phyloP scores from a whole-genome alignment of 768 basidiomycete genomes.

The Leccinum pellstonianum region DNA sequence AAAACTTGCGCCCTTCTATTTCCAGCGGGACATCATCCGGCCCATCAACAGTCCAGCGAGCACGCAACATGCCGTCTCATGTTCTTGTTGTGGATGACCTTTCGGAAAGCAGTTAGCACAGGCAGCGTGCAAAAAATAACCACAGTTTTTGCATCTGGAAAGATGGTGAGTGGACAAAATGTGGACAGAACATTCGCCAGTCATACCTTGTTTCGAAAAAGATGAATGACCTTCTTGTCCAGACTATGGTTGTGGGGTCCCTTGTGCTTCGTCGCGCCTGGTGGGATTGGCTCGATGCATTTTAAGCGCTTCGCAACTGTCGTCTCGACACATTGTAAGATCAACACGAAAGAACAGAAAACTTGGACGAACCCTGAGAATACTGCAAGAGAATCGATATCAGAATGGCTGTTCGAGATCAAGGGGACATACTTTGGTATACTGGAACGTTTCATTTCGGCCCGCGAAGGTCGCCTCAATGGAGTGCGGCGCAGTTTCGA shows the following conservation, averaged over 20 bases:
- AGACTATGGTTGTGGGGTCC: slow-evolving; percentile 50
- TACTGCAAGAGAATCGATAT: slow-evolving; percentile 2
- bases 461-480: slow-evolving; percentile 64
- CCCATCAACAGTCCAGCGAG: slow-evolving; percentile 56
- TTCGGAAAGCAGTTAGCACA: neutral
- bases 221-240: slow-evolving; percentile 45
- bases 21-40: slow-evolving; percentile 50
- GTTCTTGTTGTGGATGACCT: slow-evolving; percentile 61
- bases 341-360: too few relatives aligned
- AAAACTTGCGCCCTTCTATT: slow-evolving; percentile 55
- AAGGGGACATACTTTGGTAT: slow-evolving; percentile 50
- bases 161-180: neutral
- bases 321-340: too few relatives aligned
- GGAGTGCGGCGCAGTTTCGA: slow-evolving; percentile 56
- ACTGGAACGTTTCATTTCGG: slow-evolving; percentile 58
- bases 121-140: slow-evolving; percentile 53
- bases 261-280: slow-evolving; percentile 30
- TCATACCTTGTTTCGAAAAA: slow-evolving; percentile 51
- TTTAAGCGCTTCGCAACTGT: too few relatives aligned
- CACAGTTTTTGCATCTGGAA: slow-evolving; percentile 51
- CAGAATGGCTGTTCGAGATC: neutral
- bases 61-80: slow-evolving; percentile 61
- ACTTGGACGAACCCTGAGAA: too few relatives aligned
- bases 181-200: neutral
- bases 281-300: too few relatives aligned